phyloP scores from a whole-genome alignment of 768 basidiomycete genomes.

The Lepiota brunneoincarnata region DNA sequence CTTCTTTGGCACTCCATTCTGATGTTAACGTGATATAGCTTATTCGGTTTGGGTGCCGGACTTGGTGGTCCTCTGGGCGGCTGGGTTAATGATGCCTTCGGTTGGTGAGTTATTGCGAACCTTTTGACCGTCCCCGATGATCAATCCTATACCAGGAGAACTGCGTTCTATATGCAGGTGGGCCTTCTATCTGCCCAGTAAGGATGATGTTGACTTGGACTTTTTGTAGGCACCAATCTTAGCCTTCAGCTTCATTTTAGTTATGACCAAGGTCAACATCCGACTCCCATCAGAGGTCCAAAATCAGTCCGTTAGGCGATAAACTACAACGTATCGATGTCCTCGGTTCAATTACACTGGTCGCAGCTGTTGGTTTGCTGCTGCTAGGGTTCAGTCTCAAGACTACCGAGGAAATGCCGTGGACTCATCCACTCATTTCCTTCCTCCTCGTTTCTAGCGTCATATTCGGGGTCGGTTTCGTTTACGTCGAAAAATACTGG shows the following conservation, averaged over 20 bases:
- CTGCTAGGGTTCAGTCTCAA: constrained; percentile 78
- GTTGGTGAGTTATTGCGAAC: constrained; percentile 58
- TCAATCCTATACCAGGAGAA: constrained; percentile 52
- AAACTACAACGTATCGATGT: constrained; percentile 83
- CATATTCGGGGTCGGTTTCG: constrained; percentile 56
- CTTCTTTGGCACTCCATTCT: constrained; percentile 4
- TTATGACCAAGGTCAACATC: constrained; percentile 78
- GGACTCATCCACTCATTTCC: constrained; percentile 71
- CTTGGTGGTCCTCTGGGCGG: constrained; percentile 80
- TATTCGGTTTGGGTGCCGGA: constrained; percentile 82
- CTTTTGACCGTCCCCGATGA: constrained; percentile 5
- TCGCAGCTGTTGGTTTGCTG: constrained; percentile 63
- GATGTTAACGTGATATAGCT: constrained; percentile 34
- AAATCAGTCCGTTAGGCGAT: constrained; percentile 51
- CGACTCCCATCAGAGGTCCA: constrained; percentile 64
- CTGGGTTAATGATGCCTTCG: constrained; percentile 81
- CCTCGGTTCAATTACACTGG: constrained; percentile 79
- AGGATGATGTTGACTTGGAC: constrained; percentile 11
- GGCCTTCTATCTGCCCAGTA: constrained; percentile 13
- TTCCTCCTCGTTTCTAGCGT: constrained; percentile 59
- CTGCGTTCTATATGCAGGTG: constrained; percentile 86
- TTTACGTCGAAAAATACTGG: constrained; percentile 76
- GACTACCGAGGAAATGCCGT: constrained; percentile 73
- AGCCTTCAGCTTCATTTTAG: constrained; percentile 64
- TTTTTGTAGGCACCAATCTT: constrained; percentile 69